A percentile compares a stretch with the other conserved stretches of the same genome.
Conservation (phyloP, 2,329 filamentous ascomycete genomes). For the Beauveria rudraprayagi region DNA sequence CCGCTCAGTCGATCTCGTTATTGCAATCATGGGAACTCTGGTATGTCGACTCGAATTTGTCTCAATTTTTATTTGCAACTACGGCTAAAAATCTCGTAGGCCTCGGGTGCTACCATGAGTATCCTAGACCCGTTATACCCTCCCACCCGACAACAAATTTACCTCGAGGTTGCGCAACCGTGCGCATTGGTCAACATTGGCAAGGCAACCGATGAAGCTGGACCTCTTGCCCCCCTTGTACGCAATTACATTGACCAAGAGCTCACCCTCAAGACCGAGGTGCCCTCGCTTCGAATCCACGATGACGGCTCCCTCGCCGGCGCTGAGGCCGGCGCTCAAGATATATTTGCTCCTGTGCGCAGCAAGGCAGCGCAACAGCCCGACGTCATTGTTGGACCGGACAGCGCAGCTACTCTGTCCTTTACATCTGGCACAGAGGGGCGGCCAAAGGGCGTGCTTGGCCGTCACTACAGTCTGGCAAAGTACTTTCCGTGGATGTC, state of each 20-base stretch:
- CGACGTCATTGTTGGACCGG: conserved; percentile 77
- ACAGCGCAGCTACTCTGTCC: conserved; percentile 67
- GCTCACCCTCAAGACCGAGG: conserved; percentile 61
- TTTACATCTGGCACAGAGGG: conserved; percentile 73
- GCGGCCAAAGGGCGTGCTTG: conserved; percentile 75
- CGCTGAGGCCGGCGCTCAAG: conserved; percentile 38
- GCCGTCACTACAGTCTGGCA: conserved; percentile 77
- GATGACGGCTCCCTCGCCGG: conserved; percentile 68
- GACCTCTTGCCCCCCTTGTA: conserved; percentile 34
- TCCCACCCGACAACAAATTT: conserved; percentile 33
- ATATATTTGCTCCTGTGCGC: conserved; percentile 26
- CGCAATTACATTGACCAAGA: conserved; percentile 62
- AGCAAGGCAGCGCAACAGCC: conserved; percentile 42
- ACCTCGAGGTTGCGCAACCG: conserved; percentile 72
- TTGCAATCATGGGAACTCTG: conserved; percentile 69
- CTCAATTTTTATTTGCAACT: too few species aligned
- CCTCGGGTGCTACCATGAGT: too few species aligned
- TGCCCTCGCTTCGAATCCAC: conserved; percentile 64
- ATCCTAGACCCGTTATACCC: too few species aligned
- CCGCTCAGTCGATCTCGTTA: conserved; percentile 59
- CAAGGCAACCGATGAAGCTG: conserved; percentile 59
- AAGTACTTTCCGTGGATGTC: conserved; percentile 95
- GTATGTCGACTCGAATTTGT: background rate
- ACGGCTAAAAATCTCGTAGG: background rate
- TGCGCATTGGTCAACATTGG: conserved; percentile 59